phyloP scores from a whole-genome alignment of 345 rosid genomes.

The Syzygium oleosum region DNA sequence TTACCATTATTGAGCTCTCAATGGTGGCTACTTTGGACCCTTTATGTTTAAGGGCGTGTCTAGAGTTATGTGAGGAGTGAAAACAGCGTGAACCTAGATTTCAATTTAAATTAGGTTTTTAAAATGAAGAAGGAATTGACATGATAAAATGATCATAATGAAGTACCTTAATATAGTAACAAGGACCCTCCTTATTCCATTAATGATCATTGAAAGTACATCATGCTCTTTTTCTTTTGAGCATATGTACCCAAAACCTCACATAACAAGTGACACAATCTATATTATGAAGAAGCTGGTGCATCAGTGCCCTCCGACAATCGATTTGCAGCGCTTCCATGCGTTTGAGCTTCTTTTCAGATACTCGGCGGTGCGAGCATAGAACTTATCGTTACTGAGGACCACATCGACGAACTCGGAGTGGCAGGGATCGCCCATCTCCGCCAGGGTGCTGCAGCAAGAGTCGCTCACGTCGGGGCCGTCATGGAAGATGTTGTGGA shows the following conservation, averaged over 20 bases:
- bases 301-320: background rate
- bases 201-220: background rate
- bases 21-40: background rate
- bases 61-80: background rate
- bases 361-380: background rate
- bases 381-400: background rate
- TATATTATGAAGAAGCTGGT: background rate
- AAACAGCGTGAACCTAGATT: background rate
- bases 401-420: background rate
- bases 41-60: background rate
- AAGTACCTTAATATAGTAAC: background rate
- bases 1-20: background rate
- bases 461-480: background rate
- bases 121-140: background rate
- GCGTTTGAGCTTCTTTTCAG: background rate
- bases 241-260: background rate
- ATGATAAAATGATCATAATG: background rate
- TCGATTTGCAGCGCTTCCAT: background rate
- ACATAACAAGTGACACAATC: background rate
- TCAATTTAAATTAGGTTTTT: background rate
- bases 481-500: background rate
- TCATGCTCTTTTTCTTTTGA: background rate
- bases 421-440: background rate
- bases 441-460: background rate
- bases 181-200: background rate